phyloP scores from a whole-genome alignment of 495 filamentous ascomycete genomes.

The Aspergillus taichungensis region DNA sequence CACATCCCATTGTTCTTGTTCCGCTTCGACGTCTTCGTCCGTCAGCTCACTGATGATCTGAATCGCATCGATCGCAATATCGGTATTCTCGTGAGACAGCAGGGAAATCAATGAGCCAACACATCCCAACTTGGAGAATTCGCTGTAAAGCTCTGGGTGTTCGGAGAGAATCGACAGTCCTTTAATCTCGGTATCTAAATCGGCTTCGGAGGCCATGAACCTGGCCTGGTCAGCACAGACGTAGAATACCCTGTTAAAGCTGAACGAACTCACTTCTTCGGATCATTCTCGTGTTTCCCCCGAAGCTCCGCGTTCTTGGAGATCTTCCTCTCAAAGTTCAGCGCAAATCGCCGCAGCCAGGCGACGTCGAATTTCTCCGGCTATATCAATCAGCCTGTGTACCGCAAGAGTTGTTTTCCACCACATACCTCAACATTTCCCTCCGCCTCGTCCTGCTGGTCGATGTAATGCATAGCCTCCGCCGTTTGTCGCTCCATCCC shows the following conservation, averaged over 20 bases:
- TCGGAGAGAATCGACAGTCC: constrained; percentile 81
- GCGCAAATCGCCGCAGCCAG: constrained; percentile 74
- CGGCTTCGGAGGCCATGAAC: constrained; percentile 79
- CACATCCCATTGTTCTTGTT: constrained; percentile 71
- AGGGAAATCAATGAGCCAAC: constrained; percentile 67
- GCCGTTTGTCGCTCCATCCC: constrained; percentile 74
- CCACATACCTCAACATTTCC: constrained; percentile 40
- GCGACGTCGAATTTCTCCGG: constrained; percentile 72
- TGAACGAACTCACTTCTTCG: constrained; percentile 58
- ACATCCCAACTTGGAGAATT: constrained; percentile 75
- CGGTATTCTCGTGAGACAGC: constrained; percentile 90
- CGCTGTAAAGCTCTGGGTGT: constrained; percentile 73
- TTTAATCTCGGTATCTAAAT: constrained; percentile 85
- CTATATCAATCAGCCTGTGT: constrained; percentile 17
- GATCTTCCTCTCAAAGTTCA: constrained; percentile 88
- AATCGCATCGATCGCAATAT: constrained; percentile 87
- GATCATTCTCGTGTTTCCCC: constrained; percentile 77
- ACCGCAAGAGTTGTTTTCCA: neutral
- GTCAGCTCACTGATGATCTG: constrained; percentile 90
- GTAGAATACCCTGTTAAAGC: neutral
- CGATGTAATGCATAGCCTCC: constrained; percentile 85
- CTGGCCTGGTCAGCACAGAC: constrained; percentile 23
- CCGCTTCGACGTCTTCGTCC: constrained; percentile 85
- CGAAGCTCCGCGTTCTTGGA: constrained; percentile 87
- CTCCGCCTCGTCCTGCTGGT: constrained; percentile 53